Evolutionary conservation across 257 asterid genomes (phyloP).

Genomic region (Ocimum tenuiflorum): DNA sequence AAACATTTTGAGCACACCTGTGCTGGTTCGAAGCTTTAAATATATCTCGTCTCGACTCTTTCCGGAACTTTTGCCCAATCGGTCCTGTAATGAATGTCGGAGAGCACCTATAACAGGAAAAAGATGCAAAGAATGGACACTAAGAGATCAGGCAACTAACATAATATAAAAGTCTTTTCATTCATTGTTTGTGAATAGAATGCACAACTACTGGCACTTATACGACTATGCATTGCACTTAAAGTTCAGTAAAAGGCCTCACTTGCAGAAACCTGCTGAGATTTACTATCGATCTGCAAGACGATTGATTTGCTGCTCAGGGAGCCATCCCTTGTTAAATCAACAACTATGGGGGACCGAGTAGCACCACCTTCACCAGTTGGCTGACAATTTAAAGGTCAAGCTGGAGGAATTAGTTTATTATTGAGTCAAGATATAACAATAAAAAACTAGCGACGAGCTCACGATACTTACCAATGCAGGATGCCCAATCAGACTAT

Average conservation of each 20-base stretch:
- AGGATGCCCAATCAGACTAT: constrained; percentile 94
- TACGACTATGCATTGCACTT: constrained; percentile 10
- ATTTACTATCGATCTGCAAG: constrained; percentile 53
- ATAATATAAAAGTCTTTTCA: not conserved
- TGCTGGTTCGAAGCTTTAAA: constrained; percentile 53
- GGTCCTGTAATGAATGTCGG: constrained; percentile 55
- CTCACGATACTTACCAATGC: constrained; percentile 57
- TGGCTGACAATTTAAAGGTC: constrained; percentile 42
- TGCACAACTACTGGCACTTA: constrained; percentile 10
- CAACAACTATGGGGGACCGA: constrained; percentile 62
- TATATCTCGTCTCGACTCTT: constrained; percentile 57
- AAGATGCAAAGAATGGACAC: constrained; percentile 11
- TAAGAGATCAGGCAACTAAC: constrained; percentile 15
- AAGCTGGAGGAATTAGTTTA: not conserved
- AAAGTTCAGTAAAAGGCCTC: constrained; percentile 29
- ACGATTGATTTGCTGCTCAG: constrained; percentile 56
- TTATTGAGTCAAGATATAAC: not conserved
- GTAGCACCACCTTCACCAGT: constrained; percentile 85
- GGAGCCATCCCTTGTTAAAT: constrained; percentile 52
- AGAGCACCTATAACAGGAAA: constrained; percentile 49
- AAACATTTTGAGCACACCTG: constrained; percentile 32
- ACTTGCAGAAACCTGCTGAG: constrained; percentile 67
- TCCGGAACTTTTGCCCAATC: constrained; percentile 50
- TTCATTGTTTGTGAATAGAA: constrained; percentile 12
- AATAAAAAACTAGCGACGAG: not conserved